These are phyloP conservation scores for Spinacia oleracea DNA, from an alignment of 179 eudicot genomes.

Conservation along the genomic window DNA sequence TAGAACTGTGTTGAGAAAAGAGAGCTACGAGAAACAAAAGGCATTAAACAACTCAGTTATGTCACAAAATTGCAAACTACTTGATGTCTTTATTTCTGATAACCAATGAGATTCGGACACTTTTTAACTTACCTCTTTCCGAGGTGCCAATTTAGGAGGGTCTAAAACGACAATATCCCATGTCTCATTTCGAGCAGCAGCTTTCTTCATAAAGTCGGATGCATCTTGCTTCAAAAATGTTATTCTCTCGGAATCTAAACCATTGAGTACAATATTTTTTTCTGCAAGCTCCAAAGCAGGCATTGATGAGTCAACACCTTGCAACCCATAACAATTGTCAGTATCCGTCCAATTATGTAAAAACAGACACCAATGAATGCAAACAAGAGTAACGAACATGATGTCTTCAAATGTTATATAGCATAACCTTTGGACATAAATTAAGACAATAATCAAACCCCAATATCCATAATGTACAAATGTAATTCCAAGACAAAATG, in stretches of 20 bases:
- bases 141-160: slow-evolving; percentile 93
- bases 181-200: slow-evolving; percentile 65
- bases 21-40: not conserved
- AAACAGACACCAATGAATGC: not conserved
- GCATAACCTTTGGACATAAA: not conserved
- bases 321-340: slow-evolving; percentile 12
- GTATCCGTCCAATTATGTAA: not conserved
- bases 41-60: not conserved
- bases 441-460: not conserved
- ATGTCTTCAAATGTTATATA: not conserved
- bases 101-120: not conserved
- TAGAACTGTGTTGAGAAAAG: not conserved
- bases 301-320: slow-evolving; percentile 80
- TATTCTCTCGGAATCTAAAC: slow-evolving; percentile 53
- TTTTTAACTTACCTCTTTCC: slow-evolving; percentile 55
- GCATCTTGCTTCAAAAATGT: slow-evolving; percentile 77
- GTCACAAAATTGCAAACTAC: not conserved
- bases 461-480: not conserved
- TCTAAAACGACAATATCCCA: slow-evolving; percentile 90
- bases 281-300: slow-evolving; percentile 88
- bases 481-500: not conserved
- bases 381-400: not conserved
- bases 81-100: not conserved
- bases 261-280: slow-evolving; percentile 61
- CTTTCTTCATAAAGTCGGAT: slow-evolving; percentile 73